Base-by-base conservation (phyloP, 139 green algal species). In the Gonium pectorale region DNA sequence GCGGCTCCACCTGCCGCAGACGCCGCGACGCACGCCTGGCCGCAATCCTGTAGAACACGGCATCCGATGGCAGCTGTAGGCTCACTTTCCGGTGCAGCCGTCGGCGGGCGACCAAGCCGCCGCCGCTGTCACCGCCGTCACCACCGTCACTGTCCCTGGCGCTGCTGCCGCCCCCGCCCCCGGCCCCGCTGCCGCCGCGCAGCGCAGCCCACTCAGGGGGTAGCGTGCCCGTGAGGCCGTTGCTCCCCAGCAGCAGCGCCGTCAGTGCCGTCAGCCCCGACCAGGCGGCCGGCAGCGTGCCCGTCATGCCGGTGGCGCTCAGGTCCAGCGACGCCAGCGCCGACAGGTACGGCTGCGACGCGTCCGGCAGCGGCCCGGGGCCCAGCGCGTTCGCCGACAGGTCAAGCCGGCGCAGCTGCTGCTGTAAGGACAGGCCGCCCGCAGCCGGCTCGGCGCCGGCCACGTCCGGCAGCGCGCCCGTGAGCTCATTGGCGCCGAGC, bases 321-420 rank as follows among this genome's bases (percentile, higher is more conserved):
- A 81, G 67, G 35, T 67, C 78, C 80, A 86, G 68, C 22, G 41
- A 41, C n/a, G 64, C 51, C 38, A 80, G 41, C n/a, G 64, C 49
- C 52, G 38, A 41, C 73, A 69, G 54, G 52, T 81, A 81, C 51
- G 73, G 73, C 73, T 81, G 73, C 9, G 24, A 6, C 54, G 54
- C 54, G 5, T 37, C 37, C 4, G 73, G 73, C 54, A 59, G 73
- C 37, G 41, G 19, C 27, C 22, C 37, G 46, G 38, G 38, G 5
- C 68, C 68, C 5, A 81, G 41, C 27, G 0, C 3, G 31, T 84
- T 84, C 15, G 19, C 41, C 33, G 78, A 84, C 41, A 74, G n/a
- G 62, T 84, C 37, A 19, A 84, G 60, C 31, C 37, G 0, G 2
- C 78, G 78, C 78, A 84, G 41, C 29, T 5, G 68, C 43, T 27